Conservation (phyloP, 2,329 filamentous ascomycete genomes). For the Ceratocystis huliohia region DNA sequence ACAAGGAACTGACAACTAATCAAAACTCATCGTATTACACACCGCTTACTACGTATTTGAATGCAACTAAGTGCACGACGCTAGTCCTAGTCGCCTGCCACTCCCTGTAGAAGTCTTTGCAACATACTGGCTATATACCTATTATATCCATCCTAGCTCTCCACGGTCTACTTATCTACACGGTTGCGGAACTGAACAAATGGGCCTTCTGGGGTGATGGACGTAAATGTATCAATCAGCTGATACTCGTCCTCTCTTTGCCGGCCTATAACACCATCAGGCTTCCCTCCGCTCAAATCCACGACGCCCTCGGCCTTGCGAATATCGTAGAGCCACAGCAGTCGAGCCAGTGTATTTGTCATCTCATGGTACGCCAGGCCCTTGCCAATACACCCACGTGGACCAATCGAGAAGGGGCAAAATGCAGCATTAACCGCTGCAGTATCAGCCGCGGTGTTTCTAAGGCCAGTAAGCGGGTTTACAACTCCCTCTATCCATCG, state of each 20-base stretch:
- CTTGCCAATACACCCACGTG: conserved; percentile 61
- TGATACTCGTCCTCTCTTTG: conserved; percentile 51
- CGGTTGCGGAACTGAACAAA: conserved; percentile 48
- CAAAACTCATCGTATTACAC: no score
- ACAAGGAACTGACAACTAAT: no score
- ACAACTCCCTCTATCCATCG: conserved; percentile 46
- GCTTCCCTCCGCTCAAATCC: conserved; percentile 39
- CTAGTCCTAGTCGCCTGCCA: no score
- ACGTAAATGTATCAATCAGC: conserved; percentile 60
- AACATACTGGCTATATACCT: no score
- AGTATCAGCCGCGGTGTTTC: conserved; percentile 39
- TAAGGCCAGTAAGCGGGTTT: conserved; percentile 29
- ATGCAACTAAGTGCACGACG: no score
- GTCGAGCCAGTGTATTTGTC: conserved; percentile 47
- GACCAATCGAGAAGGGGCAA: conserved; percentile 60
- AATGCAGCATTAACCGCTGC: conserved; percentile 52
- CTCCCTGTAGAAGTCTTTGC: no score
- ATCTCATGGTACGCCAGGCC: conserved; percentile 55
- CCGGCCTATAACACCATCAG: conserved; percentile 37
- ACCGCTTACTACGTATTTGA: no score
- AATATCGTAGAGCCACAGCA: conserved; percentile 50
- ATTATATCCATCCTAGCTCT: no score
- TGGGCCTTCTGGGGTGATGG: conserved; percentile 53
- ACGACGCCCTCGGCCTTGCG: conserved; percentile 36
- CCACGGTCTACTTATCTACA: conserved; percentile 13